A percentile compares a stretch with the other conserved stretches of the same genome.
Conservation (phyloP, 1,139 yeast species). For the Trichomonascaceae sp. region DNA sequence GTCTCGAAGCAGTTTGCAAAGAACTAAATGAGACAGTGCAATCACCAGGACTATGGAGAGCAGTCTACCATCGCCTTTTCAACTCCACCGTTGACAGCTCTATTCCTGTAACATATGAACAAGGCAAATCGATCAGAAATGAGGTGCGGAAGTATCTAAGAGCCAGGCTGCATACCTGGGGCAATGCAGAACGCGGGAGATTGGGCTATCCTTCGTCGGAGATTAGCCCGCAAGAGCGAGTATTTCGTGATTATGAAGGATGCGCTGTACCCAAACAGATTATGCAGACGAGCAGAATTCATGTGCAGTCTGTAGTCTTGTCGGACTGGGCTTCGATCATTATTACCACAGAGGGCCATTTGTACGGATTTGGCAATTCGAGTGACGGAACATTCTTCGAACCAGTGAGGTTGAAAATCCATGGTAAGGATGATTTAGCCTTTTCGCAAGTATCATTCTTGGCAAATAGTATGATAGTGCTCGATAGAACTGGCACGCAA, state of each 20-base stretch:
- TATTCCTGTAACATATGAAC: background rate
- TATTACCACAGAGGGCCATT: background rate
- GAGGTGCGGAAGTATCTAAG: background rate
- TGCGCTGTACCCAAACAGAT: background rate
- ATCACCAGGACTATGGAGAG: background rate
- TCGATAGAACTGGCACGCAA: background rate
- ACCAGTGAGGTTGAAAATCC: background rate
- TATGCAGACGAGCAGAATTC: background rate
- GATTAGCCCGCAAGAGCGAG: background rate
- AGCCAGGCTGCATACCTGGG: background rate
- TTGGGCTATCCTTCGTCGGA: background rate
- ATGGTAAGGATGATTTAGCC: background rate
- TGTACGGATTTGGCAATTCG: background rate
- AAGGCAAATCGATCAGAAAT: background rate
- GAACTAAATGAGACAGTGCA: background rate
- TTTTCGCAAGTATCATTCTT: background rate
- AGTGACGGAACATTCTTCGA: background rate
- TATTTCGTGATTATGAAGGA: background rate
- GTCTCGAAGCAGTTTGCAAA: background rate
- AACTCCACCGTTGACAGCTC: background rate
- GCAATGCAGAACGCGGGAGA: background rate
- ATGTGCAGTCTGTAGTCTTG: background rate
- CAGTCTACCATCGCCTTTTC: background rate
- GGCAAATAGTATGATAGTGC: background rate
- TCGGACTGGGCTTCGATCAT: background rate